Evolutionary conservation across 257 asterid genomes (phyloP).

Genomic region (Paulownia fortunei): DNA sequence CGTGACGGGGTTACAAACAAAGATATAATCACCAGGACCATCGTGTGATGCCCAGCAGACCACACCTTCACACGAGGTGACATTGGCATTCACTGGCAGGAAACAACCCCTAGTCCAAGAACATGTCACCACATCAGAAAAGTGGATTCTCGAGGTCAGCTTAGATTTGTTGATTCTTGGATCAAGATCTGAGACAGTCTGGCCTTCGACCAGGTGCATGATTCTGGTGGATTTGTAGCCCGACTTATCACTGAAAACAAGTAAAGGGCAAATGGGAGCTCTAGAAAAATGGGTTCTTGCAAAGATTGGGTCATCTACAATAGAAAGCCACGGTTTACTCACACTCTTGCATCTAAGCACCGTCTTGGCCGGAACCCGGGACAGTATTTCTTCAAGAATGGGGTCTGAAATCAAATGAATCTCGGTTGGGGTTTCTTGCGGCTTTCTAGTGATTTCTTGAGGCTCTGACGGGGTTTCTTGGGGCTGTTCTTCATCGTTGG

Average conservation of each 20-base stretch:
- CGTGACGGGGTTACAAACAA: conserved; percentile 17
- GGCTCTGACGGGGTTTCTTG: no score
- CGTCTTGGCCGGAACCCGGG: neutral
- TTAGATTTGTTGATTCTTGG: neutral
- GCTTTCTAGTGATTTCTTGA: neutral
- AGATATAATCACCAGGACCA: neutral
- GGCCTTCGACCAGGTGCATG: conserved; percentile 10
- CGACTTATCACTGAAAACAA: neutral
- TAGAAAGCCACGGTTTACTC: neutral
- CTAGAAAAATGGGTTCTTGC: neutral
- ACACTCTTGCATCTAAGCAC: neutral
- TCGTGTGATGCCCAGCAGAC: neutral
- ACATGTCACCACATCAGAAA: neutral
- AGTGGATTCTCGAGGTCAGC: neutral
- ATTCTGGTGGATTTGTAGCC: neutral
- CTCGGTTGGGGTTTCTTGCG: neutral
- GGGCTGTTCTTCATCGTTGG: neutral
- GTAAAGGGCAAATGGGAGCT: neutral
- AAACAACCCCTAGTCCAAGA: neutral
- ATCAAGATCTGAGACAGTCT: neutral
- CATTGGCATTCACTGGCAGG: neutral
- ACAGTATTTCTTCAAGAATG: neutral
- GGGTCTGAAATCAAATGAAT: neutral
- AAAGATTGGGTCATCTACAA: neutral
- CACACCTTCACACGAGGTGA: conserved; percentile 16